phyloP scores from a whole-genome alignment of 148 eudicot species.

The Rhododendron williamsianum region DNA sequence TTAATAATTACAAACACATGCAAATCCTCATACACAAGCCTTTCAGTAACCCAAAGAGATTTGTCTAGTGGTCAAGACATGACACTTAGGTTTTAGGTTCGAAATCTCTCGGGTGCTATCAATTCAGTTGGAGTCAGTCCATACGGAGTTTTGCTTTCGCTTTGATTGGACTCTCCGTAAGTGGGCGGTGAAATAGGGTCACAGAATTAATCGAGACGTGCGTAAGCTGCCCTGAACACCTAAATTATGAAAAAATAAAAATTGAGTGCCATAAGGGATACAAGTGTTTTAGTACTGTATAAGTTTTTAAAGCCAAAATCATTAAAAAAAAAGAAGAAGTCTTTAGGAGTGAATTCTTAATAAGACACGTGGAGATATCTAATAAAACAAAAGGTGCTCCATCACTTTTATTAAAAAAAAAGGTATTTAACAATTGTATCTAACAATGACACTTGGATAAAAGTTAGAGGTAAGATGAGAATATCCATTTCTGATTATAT shows the following conservation, averaged over 20 bases:
- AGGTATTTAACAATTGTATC: background rate
- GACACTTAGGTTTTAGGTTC: too few relatives aligned
- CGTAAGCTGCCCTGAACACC: accelerated
- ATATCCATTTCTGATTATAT: background rate
- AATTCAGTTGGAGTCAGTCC: too few relatives aligned
- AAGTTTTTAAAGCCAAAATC: background rate
- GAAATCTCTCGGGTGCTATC: background rate
- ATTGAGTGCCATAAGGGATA: background rate
- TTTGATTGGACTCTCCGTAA: background rate
- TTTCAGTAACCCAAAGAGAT: too few relatives aligned
- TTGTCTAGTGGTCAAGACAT: background rate
- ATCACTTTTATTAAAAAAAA: background rate
- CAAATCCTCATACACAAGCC: background rate
- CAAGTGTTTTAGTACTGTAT: background rate
- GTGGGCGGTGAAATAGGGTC: too few relatives aligned
- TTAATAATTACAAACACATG: background rate
- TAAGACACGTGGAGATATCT: background rate
- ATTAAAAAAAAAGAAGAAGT: background rate
- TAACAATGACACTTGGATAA: background rate
- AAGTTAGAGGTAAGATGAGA: background rate
- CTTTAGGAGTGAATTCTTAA: background rate
- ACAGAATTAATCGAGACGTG: too few relatives aligned
- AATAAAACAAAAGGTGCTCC: background rate
- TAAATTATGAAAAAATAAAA: too few relatives aligned
- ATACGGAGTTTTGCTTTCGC: background rate